Evolutionary conservation across 2,329 filamentous ascomycete genomes (phyloP).

Genomic region (Juglanconis sp.): DNA sequence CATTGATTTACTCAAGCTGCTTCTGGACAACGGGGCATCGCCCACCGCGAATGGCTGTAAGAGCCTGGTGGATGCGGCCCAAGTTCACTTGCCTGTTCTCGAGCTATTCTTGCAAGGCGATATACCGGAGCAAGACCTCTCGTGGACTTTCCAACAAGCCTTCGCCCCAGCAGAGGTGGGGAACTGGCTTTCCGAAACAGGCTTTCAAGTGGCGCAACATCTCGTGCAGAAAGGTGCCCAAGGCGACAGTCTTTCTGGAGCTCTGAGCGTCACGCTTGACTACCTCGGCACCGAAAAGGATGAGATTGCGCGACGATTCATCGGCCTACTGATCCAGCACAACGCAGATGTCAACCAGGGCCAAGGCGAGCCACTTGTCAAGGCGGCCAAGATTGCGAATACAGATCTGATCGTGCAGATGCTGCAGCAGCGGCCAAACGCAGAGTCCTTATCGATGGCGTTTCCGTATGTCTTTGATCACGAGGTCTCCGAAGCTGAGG

Average conservation of each 20-base stretch:
- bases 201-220: slow-evolving; percentile 43
- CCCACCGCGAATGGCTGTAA: slow-evolving; percentile 50
- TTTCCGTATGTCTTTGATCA: slow-evolving; percentile 57
- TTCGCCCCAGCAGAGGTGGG: slow-evolving; percentile 40
- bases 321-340: slow-evolving; percentile 38
- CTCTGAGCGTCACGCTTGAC: slow-evolving; percentile 45
- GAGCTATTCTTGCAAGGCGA: slow-evolving; percentile 39
- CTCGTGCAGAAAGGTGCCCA: slow-evolving; percentile 48
- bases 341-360: slow-evolving; percentile 48
- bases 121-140: slow-evolving; percentile 41
- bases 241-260: slow-evolving; percentile 43
- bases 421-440: slow-evolving; percentile 46
- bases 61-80: slow-evolving; percentile 47
- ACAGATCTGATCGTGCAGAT: slow-evolving; percentile 47
- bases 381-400: slow-evolving; percentile 51
- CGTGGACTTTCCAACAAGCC: slow-evolving; percentile 40
- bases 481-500: slow-evolving; percentile 45
- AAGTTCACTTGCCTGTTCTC: slow-evolving; percentile 37
- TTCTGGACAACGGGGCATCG: slow-evolving; percentile 51
- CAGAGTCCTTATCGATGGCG: slow-evolving; percentile 47
- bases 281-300: slow-evolving; percentile 36
- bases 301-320: slow-evolving; percentile 42
- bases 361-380: slow-evolving; percentile 50
- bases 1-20: slow-evolving; percentile 42
- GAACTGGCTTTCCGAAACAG: slow-evolving; percentile 45